A percentile compares a stretch with the other conserved stretches of the same genome.
phyloP scores from a whole-genome alignment of 1,284 basidiomycete genomes.

The Limonomyces culmigenus region DNA sequence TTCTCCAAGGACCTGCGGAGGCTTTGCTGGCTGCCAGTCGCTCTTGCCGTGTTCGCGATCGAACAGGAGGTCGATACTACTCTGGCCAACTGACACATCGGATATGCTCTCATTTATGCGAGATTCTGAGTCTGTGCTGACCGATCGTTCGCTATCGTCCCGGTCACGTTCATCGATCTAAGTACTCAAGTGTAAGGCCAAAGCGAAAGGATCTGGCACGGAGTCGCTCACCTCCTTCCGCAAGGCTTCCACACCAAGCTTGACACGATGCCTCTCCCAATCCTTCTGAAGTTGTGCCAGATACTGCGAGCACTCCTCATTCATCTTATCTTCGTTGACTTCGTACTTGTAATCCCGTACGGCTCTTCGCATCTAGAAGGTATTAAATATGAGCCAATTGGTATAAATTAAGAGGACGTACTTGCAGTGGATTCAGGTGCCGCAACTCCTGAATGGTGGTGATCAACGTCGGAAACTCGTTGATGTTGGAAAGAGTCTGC shows the following conservation, averaged over 20 bases:
- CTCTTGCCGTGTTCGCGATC: constrained; percentile 46
- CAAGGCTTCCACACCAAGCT: constrained; percentile 63
- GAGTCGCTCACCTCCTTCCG: constrained; percentile 72
- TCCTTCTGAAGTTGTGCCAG: constrained; percentile 88
- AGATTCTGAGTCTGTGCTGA: constrained; percentile 25
- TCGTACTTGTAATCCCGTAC: constrained; percentile 93
- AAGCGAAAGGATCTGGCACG: too few relatives aligned
- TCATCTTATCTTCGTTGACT: constrained; percentile 83
- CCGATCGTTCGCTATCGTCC: constrained; percentile 33
- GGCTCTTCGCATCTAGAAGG: constrained; percentile 68
- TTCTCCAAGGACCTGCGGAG: constrained; percentile 74
- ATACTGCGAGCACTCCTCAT: constrained; percentile 88
- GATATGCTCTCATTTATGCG: constrained; percentile 1
- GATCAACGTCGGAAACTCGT: constrained; percentile 76
- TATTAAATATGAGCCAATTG: neutral
- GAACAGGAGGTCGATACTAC: constrained; percentile 64
- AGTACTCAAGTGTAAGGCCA: neutral
- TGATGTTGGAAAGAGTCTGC: constrained; percentile 76
- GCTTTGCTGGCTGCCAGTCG: constrained; percentile 58
- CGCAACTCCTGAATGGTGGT: constrained; percentile 82
- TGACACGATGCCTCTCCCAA: constrained; percentile 83
- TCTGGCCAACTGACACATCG: constrained; percentile 24
- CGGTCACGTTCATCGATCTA: constrained; percentile 49
- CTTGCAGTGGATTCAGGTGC: constrained; percentile 82
- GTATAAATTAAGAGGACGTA: constrained; percentile 11